Evolutionary conservation across 2,329 filamentous ascomycete genomes (phyloP), one percentile per base, ranked within the genome.

Genomic region (Fusarium secorum): DNA sequence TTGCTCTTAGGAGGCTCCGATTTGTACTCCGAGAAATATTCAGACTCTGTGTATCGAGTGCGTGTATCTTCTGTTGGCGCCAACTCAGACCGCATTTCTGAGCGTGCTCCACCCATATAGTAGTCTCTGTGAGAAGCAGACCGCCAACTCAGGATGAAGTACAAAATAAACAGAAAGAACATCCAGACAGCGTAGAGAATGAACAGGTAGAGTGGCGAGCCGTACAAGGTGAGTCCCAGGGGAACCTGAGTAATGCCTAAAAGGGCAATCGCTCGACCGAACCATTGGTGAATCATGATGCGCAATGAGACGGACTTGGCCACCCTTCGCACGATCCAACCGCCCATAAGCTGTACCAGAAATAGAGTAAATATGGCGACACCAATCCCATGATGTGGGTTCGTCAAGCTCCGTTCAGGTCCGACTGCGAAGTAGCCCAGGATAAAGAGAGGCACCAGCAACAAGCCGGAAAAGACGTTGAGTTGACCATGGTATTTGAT

Each of bases 201-300:
- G 79, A 98, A 99, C 7, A 95, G 86, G 39, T 87, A 88, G 76
- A 91, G 89, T 9, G 96, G 95, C 33, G 95, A 97, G 10, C 96
- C 96, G 76, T 98, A 99, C 3, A 99, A 85, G 0, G 95, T 95
- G 49, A 99, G 85, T 0, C 96, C 96, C 1, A 99, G 85, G 0
- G 96, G 92, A 15, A 99, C 89, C 78, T 99, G 96, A 7, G 91
- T 87, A 71, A 98, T 90, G 1, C 93, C 96, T 7, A 99, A 84
- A 22, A 98, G 81, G 5, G 93, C 91, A 74, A 95, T 89, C 1
- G 88, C 83, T 62, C 95, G 87, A 22, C 96, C 96, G 22, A 93
- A 82, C 94, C 96, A 98, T 78, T 95, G 92, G 82, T 99, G 96
- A 44, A 98, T 80, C 86, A 92, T 85, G 39, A 85, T 80, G 24